Conservation (phyloP, 352 stramenopile genomes). For the Phytophthora uliginosa region DNA sequence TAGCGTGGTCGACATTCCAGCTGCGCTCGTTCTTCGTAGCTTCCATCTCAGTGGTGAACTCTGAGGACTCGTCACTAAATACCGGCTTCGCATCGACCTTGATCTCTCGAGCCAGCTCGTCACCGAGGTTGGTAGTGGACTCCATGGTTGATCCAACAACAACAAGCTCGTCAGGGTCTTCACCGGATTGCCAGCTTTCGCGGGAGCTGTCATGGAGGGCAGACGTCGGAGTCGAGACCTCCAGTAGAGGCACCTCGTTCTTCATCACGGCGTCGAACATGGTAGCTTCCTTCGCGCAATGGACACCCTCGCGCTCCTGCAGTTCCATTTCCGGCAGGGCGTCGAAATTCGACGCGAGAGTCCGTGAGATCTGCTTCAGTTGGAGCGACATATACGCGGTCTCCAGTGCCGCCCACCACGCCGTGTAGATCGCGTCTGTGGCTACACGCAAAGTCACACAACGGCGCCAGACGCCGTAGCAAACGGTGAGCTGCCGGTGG, state of each 20-base stretch:
- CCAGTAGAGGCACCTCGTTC: conserved; percentile 7
- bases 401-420: conserved; percentile 22
- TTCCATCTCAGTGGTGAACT: no score
- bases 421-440: conserved; percentile 17
- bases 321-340: background rate
- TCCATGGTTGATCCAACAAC: background rate
- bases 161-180: conserved; percentile 12
- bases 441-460: conserved; percentile 17
- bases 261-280: background rate
- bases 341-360: conserved; percentile 8
- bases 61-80: background rate
- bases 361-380: conserved; percentile 10
- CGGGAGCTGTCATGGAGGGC: background rate
- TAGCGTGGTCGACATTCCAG: background rate
- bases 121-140: background rate
- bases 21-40: background rate
- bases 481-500: conserved; percentile 12
- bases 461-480: conserved; percentile 9
- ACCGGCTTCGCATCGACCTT: background rate
- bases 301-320: background rate
- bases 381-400: conserved; percentile 16
- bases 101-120: background rate
- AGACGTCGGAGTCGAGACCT: background rate
- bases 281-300: background rate
- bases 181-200: conserved; percentile 6